Evolutionary conservation across 1,284 basidiomycete genomes (phyloP), one percentile per base, ranked within the genome.

Genomic region (Malassezia brasiliensis): DNA sequence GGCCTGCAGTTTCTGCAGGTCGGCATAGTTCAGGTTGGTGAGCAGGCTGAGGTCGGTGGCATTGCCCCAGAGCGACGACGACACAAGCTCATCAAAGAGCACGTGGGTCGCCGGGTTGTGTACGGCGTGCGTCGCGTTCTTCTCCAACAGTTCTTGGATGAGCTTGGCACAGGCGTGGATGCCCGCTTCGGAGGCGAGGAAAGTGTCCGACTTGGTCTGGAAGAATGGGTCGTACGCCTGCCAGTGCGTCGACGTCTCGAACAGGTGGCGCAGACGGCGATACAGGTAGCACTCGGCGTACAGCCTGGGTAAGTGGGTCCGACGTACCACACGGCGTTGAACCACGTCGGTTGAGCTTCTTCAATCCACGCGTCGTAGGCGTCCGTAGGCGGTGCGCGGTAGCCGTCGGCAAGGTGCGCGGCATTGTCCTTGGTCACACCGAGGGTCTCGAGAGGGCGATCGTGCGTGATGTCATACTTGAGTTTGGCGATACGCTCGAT

Each of bases 401-500:
- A 85, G 64, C 93, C 90, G 12, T 11, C 12, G 14, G 38, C 36
- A 10, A 40, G 22, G 25, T 30, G 36, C 14, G 64, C 47, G 22
- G 57, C 61, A 32, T 65, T 49, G 10, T 57, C 52, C 0, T 57
- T 9, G 10, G 59, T 53, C 30, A 64, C 59, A 10, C 38, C 39
- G 45, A 75, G 62, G 49, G 62, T 53, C 85, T 83, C 79, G 41
- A 98, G 77, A 3, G 79, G 75, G 46, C 82, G 81, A 76, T 96
- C 86, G 59, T 87, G 80, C 0, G 83, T 84, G 85, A 96, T 90
- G 69, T 87, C 83, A 77, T 93, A 87, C 77, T 91, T 94, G 60
- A 96, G 78, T 67, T 82, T 83, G 65, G 86, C 85, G 55, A 91
- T 79, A 64, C 82, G 79, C 53, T 83, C 81, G 55, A 98, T 90